Evolutionary conservation across 108 stramenopile genomes (phyloP), one percentile per base, ranked within the genome.

Genomic region (Skeletonema tropicum): DNA sequence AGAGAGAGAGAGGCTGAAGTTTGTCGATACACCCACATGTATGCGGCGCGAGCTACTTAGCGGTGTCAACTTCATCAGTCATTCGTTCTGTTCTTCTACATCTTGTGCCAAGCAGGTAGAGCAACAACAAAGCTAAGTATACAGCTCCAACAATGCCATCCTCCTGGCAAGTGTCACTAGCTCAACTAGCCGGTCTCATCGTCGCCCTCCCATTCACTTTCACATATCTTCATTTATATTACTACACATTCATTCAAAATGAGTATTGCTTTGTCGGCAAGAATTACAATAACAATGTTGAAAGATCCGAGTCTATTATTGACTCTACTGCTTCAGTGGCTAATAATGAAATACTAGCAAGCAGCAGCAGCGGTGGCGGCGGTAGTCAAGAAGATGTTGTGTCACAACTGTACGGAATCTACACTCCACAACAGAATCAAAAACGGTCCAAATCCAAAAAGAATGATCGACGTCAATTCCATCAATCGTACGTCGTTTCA

Each of bases 191-290:
- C 26, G 35, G 57, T n/a, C 77, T 83, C 19, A 36, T 79, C 48
- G 42, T 79, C n/a, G 6, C 70, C 12, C 48, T 83, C 0, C 77
- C 82, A 19, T 74, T 74, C 29, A 32, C 48, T 2, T 15, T 68
- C 36, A 75, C 77, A 3, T 83, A 79, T 36, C 73, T 79, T 13
- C 66, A 83, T 62, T 62, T 83, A 10, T 57, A 68, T 42, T 58
- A 75, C 33, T 61, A 74, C 17, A 64, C 80, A 17, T 71, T 33
- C 42, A 58, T 64, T 33, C 65, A 60, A 21, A 60, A 74, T 35
- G 80, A 81, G 57, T 75, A 71, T 49, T 75, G 74, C 59, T 62
- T 81, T 42, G 80, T 81, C 14, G 25, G 14, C 30, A 30, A 65
- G 33, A 30, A 49, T 6, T 32, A 71, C 45, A 23, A 59, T 33